Base-by-base conservation (phyloP, 164 flowering plant species). In the Piper betle region DNA sequence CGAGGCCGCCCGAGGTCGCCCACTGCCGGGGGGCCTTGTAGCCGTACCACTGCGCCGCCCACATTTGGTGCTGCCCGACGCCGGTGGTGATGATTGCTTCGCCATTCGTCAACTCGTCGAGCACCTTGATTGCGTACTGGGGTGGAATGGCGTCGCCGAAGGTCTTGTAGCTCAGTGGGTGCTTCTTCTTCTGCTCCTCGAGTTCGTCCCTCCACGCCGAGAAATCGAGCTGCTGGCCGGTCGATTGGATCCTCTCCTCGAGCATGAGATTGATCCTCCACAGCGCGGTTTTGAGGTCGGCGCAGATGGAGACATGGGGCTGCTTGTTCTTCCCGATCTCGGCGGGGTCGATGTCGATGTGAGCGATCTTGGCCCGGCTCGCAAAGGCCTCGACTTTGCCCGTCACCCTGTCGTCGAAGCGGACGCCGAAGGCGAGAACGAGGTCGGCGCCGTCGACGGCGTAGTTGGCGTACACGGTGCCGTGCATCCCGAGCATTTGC, bases 271-370 rank as follows among this genome's bases (percentile, higher is more conserved):
- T 82, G 56, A 83, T 64, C 50, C 81, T 84, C 19, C 68, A 4
- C 66, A 83, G 64, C 5, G 88, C 83, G 66, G 71, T 4, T 60
- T 78, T 80, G 50, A 85, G 48, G 75, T 85, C 91, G 0, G 76
- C 77, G 63, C 91, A 85, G n/a, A 85, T 54, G 1, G 91, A 81
- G 5, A 83, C 69, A 70, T 85, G 82, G 33, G 91, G 88, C 63
- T 72, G 84, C 75, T 85, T 85, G 60, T 81, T 85, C 77, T 85
- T 85, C 58, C 91, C 91, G 55, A 85, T 80, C 74, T 85, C 88
- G 7, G 86, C 84, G 0, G 88, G 63, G 62, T 85, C 88, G 43
- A 83, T 81, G 57, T 85, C 86, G 52, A 85, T 80, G 40, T 85
- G 91, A 48, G 83, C 88, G 57, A 85, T 83, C 69, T 81, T 85